Conservation (phyloP, 1,284 basidiomycete genomes). For the Cryptococcus amylolentus region DNA sequence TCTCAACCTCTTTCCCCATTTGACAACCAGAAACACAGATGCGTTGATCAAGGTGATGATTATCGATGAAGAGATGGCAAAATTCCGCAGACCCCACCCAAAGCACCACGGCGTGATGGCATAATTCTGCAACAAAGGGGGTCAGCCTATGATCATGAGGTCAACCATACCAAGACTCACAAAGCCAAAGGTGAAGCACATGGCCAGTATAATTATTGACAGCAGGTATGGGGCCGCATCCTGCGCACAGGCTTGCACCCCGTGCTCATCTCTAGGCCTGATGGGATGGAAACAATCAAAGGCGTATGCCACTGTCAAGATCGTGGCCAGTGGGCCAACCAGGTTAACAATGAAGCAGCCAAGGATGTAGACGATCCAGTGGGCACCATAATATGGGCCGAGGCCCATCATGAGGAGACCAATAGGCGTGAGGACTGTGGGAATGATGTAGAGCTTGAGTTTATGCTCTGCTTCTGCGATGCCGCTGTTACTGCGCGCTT, state of each 20-base stretch:
- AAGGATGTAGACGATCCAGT: slow-evolving; percentile 28
- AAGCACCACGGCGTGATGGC: slow-evolving; percentile 26
- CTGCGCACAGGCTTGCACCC: slow-evolving; percentile 14
- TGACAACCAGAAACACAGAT: slow-evolving; percentile 12
- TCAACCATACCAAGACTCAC: slow-evolving; percentile 6
- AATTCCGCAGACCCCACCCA: slow-evolving; percentile 15
- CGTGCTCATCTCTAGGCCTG: slow-evolving; percentile 7
- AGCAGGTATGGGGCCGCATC: slow-evolving; percentile 19
- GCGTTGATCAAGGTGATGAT: slow-evolving; percentile 17
- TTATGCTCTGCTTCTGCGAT: slow-evolving; percentile 26
- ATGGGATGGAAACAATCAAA: slow-evolving; percentile 26
- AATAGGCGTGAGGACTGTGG: slow-evolving; percentile 13
- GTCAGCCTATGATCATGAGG: neutral
- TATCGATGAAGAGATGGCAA: slow-evolving; percentile 15
- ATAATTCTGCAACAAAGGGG: slow-evolving; percentile 10
- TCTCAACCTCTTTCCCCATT: slow-evolving; percentile 19
- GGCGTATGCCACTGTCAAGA: slow-evolving; percentile 19
- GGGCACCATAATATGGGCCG: slow-evolving; percentile 22
- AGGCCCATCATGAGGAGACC: slow-evolving; percentile 28
- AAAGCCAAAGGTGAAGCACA: slow-evolving; percentile 20
- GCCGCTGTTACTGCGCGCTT: slow-evolving; percentile 16
- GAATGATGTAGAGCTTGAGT: slow-evolving; percentile 19
- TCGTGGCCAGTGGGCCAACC: slow-evolving; percentile 18
- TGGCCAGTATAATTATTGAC: slow-evolving; percentile 9
- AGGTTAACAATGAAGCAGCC: slow-evolving; percentile 16